phyloP scores from a whole-genome alignment of 2,329 filamentous ascomycete genomes.

The Aspergillus bombycis region DNA sequence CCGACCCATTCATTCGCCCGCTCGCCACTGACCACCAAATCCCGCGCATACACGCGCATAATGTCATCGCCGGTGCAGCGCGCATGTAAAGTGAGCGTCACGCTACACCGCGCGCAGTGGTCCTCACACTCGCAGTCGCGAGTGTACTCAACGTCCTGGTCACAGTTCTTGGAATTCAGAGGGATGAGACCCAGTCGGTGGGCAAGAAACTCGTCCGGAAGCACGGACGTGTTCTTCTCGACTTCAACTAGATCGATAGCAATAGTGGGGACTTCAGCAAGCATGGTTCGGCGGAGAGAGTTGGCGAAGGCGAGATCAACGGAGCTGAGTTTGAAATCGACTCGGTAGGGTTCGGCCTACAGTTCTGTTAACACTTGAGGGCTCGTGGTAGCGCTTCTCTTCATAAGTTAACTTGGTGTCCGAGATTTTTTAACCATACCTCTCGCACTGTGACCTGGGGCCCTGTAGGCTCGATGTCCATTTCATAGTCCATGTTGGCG shows the following conservation, averaged over 20 bases:
- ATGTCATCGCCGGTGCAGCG: constrained; percentile 83
- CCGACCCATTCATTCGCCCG: constrained; percentile 76
- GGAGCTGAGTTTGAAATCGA: constrained; percentile 89
- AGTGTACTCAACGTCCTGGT: constrained; percentile 77
- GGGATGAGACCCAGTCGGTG: constrained; percentile 91
- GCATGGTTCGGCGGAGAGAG: constrained; percentile 84
- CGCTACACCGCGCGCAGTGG: constrained; percentile 89
- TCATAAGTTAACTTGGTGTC: neutral
- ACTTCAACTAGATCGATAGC: constrained; percentile 95
- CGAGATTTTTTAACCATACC: constrained; percentile 26
- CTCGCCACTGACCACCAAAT: constrained; percentile 73
- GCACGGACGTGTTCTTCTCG: constrained; percentile 89
- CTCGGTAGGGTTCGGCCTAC: constrained; percentile 76
- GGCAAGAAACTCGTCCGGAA: constrained; percentile 93
- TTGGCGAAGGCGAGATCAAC: constrained; percentile 93
- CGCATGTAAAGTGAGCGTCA: constrained; percentile 81
- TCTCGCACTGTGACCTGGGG: constrained; percentile 54
- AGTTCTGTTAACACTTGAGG: neutral
- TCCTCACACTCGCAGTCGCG: constrained; percentile 97
- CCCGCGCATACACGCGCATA: constrained; percentile 92
- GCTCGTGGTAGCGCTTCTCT: neutral
- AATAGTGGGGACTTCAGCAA: constrained; percentile 91
- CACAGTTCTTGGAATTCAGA: constrained; percentile 80
- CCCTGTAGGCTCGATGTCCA: constrained; percentile 52
- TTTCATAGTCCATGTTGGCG: constrained; percentile 48